Base-by-base conservation (phyloP, 2,329 filamentous ascomycete genomes). In the Escovopsis sp. region DNA sequence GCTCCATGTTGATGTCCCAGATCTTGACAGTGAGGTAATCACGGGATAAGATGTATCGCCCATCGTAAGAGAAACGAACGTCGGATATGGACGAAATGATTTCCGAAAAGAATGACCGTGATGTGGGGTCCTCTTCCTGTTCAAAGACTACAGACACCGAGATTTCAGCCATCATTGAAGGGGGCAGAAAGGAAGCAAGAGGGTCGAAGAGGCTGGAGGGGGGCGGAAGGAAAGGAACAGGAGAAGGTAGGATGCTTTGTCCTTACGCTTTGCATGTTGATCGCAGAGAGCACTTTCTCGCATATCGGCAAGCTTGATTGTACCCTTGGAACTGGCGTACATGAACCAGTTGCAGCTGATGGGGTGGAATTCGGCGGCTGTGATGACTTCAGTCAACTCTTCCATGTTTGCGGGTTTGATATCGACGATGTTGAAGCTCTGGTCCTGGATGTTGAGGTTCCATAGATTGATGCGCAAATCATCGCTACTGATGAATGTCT, bases 331-430 rank as follows among this genome's bases (percentile, higher is more conserved):
- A 63, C 89, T 96, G 53, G 91, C 91, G 61, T 96, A 98, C 89
- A 98, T 98, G 68, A 98, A 96, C 87, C 86, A 94, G 65, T 98
- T 96, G 73, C 91, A 98, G 70, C 88, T 94, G 56, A 81, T 71
- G 6, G 91, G 91, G 58, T 98, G 91, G 57, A 98, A 98, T 58
- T 98, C 91, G 41, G 91, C 91, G 35, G 91, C 91, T 11, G 91
- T 98, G 58, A 98, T 96, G 52, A 98, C 91, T 63, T 98, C 91
- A 1, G 91, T 98, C 50, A 98, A 72, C 68, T 98, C 91, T 65
- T 98, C 91, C 91, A 98, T 98, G 62, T 98, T 98, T 34, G 91
- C 91, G 8, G 91, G 91, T 65, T 98, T 98, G 71, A 98, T 98
- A 62, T 98, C 91, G 47, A 98, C 91, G 59, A 98, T 98, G 66